phyloP scores from a whole-genome alignment of 2,329 filamentous ascomycete species.

The Fusarium begoniae region DNA sequence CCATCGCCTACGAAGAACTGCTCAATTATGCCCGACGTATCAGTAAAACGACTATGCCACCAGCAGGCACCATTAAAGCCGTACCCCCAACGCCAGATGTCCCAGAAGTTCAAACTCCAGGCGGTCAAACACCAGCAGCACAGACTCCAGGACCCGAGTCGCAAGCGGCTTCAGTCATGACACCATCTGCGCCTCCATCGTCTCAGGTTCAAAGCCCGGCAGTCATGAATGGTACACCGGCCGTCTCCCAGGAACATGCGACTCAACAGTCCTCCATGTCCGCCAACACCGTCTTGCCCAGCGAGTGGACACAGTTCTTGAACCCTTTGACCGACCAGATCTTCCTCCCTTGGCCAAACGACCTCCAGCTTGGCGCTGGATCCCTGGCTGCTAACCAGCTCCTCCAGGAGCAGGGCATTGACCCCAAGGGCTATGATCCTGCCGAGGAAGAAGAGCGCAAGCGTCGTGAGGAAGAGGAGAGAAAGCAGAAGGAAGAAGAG shows the following conservation, averaged over 20 bases:
- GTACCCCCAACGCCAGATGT: constrained; percentile 43
- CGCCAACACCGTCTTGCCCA: constrained; percentile 56
- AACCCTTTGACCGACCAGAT: constrained; percentile 65
- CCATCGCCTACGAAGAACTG: constrained; percentile 76
- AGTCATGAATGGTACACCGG: constrained; percentile 46
- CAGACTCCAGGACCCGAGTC: constrained; percentile 47
- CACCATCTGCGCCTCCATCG: constrained; percentile 46
- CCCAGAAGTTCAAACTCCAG: constrained; percentile 43
- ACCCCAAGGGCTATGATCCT: constrained; percentile 69
- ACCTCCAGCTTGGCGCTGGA: constrained; percentile 74
- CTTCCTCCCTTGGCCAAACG: constrained; percentile 83
- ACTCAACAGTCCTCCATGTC: constrained; percentile 48
- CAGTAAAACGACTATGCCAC: constrained; percentile 80
- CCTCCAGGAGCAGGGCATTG: constrained; percentile 68
- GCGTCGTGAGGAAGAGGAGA: constrained; percentile 61
- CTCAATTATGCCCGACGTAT: constrained; percentile 82
- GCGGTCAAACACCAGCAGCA: constrained; percentile 44
- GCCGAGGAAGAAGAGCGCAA: constrained; percentile 62
- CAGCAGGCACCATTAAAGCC: constrained; percentile 60
- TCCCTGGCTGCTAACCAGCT: constrained; percentile 72
- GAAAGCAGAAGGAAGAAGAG: constrained; percentile 56
- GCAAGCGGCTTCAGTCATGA: constrained; percentile 43
- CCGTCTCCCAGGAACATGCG: constrained; percentile 42
- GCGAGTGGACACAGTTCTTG: constrained; percentile 58
- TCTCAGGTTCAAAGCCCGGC: constrained; percentile 49